A percentile compares a stretch with the other conserved stretches of the same genome.
phyloP scores from a whole-genome alignment of 75 land plant species.

The Pinus albicaulis region DNA sequence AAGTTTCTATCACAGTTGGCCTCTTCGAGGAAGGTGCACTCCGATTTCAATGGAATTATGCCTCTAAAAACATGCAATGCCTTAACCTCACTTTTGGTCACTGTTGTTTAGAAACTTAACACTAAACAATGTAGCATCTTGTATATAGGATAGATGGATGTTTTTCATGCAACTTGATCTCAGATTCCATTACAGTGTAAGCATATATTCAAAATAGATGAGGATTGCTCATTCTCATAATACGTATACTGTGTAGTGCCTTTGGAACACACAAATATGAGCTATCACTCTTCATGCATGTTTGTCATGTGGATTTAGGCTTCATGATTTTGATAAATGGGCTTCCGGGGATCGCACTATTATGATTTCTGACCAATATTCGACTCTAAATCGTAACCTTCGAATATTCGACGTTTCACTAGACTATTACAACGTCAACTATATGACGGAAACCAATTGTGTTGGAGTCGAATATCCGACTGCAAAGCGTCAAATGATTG shows the following conservation, averaged over 20 bases:
- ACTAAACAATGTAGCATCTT: neutral
- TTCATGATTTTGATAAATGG: constrained; percentile 49
- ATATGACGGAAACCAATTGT: too few species aligned
- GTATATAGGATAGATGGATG: neutral
- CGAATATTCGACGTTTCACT: too few species aligned
- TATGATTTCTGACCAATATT: constrained; percentile 63
- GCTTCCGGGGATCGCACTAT: constrained; percentile 68
- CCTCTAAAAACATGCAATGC: neutral
- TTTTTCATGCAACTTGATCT: neutral
- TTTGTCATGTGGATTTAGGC: constrained; percentile 26
- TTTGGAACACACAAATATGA: neutral
- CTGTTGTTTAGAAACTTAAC: neutral
- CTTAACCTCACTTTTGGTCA: neutral
- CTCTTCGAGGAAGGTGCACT: too few species aligned
- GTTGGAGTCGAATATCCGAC: too few species aligned
- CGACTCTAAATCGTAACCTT: too few species aligned
- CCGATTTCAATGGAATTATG: neutral
- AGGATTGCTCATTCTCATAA: neutral
- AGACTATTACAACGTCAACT: too few species aligned
- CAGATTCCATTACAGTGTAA: neutral
- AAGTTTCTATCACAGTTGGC: too few species aligned
- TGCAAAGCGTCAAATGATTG: too few species aligned
- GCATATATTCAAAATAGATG: neutral
- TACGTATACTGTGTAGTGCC: neutral
- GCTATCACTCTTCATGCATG: neutral